phyloP scores from a whole-genome alignment of 2,329 filamentous ascomycete species.

The Cytospora piceae region DNA sequence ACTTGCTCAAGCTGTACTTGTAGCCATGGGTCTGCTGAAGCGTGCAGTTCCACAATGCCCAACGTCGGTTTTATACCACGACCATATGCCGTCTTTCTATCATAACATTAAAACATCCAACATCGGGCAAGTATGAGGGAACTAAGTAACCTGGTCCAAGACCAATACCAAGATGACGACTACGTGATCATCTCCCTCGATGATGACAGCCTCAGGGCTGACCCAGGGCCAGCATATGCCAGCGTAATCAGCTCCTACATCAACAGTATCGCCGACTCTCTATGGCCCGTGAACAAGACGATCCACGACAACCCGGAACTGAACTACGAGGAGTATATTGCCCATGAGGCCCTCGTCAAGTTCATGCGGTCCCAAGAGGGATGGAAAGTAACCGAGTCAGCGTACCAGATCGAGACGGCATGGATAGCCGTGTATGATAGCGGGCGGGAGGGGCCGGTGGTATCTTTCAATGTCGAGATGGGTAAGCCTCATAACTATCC shows the following conservation, averaged over 20 bases:
- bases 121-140: neutral
- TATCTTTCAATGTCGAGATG: conserved; percentile 54
- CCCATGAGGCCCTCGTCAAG: conserved; percentile 53
- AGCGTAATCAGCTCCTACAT: conserved; percentile 44
- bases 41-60: neutral
- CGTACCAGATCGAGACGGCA: conserved; percentile 56
- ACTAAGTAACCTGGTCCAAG: neutral
- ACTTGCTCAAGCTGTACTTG: neutral
- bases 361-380: conserved; percentile 48
- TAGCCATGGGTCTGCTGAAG: neutral
- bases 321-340: conserved; percentile 51
- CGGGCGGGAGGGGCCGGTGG: conserved; percentile 48
- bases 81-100: neutral
- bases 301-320: conserved; percentile 58
- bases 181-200: conserved; percentile 8
- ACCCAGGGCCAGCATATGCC: conserved; percentile 33
- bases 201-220: neutral
- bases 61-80: neutral
- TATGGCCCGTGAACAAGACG: conserved; percentile 52
- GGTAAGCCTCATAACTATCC: conserved; percentile 35
- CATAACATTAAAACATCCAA: neutral
- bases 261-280: conserved; percentile 42
- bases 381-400: conserved; percentile 56
- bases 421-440: conserved; percentile 56
- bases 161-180: conserved; percentile 1